Percentiles rank a stretch among this genome's conserved stretches.
phyloP scores from a whole-genome alignment of 1,139 yeast genomes.

The Hemisphaericaspora xylofermentans region DNA sequence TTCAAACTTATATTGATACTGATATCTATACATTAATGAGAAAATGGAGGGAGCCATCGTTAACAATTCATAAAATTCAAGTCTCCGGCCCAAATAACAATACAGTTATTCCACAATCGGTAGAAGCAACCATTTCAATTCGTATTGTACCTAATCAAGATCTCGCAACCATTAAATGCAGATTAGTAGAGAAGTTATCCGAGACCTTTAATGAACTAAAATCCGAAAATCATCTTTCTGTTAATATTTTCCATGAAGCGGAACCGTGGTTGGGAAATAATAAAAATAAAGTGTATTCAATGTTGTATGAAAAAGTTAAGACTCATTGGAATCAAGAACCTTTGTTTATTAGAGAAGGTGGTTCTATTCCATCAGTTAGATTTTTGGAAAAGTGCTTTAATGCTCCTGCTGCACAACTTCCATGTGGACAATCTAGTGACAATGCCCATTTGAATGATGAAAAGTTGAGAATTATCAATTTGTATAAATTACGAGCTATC shows the following conservation, averaged over 20 bases:
- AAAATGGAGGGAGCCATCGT: conserved; percentile 91
- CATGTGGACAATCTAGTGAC: conserved; percentile 94
- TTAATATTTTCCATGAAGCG: conserved; percentile 75
- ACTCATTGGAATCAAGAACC: conserved; percentile 73
- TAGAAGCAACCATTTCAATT: conserved; percentile 73
- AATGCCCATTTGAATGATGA: conserved; percentile 93
- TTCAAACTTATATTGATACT: conserved; percentile 39
- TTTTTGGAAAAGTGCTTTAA: conserved; percentile 76
- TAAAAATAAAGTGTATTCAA: conserved; percentile 65
- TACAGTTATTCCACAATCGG: conserved; percentile 85
- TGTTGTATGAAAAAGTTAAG: conserved; percentile 58
- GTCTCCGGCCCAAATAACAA: conserved; percentile 90
- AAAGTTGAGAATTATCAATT: conserved; percentile 72
- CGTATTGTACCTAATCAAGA: conserved; percentile 90
- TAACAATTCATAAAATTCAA: conserved; percentile 81
- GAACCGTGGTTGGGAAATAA: conserved; percentile 98
- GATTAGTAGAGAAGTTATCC: conserved; percentile 48
- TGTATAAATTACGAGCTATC: conserved; percentile 70
- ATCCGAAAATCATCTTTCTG: conserved; percentile 58
- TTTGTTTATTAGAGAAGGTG: conserved; percentile 89
- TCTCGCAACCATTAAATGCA: conserved; percentile 52
- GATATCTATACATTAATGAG: conserved; percentile 59
- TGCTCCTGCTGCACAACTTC: conserved; percentile 93
- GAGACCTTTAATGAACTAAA: conserved; percentile 33
- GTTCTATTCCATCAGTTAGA: conserved; percentile 89